Percentiles rank a stretch among this genome's conserved stretches.
Evolutionary conservation across 2,329 filamentous ascomycete genomes (phyloP).

Genomic region (Coniella vitis): DNA sequence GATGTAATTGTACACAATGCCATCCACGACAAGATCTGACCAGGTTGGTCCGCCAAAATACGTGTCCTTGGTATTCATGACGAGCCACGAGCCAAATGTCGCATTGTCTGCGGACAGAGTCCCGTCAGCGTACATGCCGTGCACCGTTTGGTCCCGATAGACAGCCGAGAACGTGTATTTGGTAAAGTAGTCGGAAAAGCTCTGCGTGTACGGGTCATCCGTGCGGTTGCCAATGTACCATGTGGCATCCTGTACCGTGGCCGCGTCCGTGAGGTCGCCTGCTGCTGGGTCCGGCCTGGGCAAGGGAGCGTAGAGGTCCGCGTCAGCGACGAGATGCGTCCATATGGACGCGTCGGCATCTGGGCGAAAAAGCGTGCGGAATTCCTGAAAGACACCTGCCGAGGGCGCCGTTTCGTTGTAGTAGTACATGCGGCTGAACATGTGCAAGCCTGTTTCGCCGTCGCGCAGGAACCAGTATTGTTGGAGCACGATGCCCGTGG

Average conservation of each 20-base stretch:
- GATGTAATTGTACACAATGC: constrained; percentile 59
- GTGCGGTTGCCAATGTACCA: constrained; percentile 52
- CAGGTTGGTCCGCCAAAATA: constrained; percentile 57
- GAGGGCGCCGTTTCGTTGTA: constrained; percentile 50
- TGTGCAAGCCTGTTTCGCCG: constrained; percentile 55
- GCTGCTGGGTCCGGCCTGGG: constrained; percentile 31
- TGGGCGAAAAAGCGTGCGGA: constrained; percentile 55
- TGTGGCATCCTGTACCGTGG: constrained; percentile 54
- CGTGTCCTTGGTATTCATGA: constrained; percentile 58
- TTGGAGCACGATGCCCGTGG: constrained; percentile 52
- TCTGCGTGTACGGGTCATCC: constrained; percentile 46
- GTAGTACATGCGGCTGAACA: constrained; percentile 54
- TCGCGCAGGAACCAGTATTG: constrained; percentile 61
- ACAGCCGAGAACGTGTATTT: constrained; percentile 57
- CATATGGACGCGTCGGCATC: constrained; percentile 52
- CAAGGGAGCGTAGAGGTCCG: constrained; percentile 45
- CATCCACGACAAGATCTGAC: constrained; percentile 57
- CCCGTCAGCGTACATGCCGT: constrained; percentile 40
- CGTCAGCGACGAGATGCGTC: constrained; percentile 56
- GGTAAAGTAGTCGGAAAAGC: constrained; percentile 56
- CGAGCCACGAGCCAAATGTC: constrained; percentile 54
- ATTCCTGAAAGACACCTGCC: constrained; percentile 52
- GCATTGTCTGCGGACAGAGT: constrained; percentile 39
- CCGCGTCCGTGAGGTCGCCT: constrained; percentile 34
- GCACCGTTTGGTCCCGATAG: constrained; percentile 51